phyloP scores from a whole-genome alignment of 1,284 basidiomycete genomes.

The Termitomyces sp. region DNA sequence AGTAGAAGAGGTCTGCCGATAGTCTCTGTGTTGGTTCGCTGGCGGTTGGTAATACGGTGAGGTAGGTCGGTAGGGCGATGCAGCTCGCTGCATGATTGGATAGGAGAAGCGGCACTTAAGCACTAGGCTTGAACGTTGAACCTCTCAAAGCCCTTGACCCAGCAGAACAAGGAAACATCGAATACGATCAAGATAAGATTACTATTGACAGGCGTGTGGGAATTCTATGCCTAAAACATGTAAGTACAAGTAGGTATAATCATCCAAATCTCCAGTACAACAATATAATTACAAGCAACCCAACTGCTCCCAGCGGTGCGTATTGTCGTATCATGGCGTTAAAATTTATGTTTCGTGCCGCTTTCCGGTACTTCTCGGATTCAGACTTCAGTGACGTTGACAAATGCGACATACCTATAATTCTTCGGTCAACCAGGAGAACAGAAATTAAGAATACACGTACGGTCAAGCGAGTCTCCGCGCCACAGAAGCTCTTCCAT shows the following conservation, averaged over 20 bases:
- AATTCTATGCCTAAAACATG: slow-evolving; percentile 10
- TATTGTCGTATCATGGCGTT: slow-evolving; percentile 94
- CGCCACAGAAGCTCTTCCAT: slow-evolving; percentile 99
- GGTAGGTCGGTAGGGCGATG: slow-evolving; percentile 18
- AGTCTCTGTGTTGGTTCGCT: slow-evolving; percentile 14
- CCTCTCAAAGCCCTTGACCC: slow-evolving; percentile 11
- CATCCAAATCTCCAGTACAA: slow-evolving; percentile 85
- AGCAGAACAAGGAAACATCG: background rate
- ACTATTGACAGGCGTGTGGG: slow-evolving; percentile 2
- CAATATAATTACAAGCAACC: slow-evolving; percentile 78
- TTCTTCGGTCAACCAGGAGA: background rate
- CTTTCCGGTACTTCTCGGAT: slow-evolving; percentile 96
- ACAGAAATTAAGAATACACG: slow-evolving; percentile 22
- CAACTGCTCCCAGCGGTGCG: slow-evolving; percentile 83
- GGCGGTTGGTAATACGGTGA: slow-evolving; percentile 26
- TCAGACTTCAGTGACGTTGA: slow-evolving; percentile 97
- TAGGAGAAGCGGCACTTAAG: background rate
- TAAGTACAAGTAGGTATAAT: slow-evolving; percentile 18
- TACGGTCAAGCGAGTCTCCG: slow-evolving; percentile 93
- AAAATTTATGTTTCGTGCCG: slow-evolving; percentile 91
- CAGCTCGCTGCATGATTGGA: background rate
- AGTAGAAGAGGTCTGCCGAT: slow-evolving; percentile 10
- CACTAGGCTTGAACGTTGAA: background rate
- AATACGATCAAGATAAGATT: slow-evolving; percentile 15
- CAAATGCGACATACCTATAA: slow-evolving; percentile 89